Base-by-base conservation (phyloP, 2,329 filamentous ascomycete species). In the Trichoderma sp. region DNA sequence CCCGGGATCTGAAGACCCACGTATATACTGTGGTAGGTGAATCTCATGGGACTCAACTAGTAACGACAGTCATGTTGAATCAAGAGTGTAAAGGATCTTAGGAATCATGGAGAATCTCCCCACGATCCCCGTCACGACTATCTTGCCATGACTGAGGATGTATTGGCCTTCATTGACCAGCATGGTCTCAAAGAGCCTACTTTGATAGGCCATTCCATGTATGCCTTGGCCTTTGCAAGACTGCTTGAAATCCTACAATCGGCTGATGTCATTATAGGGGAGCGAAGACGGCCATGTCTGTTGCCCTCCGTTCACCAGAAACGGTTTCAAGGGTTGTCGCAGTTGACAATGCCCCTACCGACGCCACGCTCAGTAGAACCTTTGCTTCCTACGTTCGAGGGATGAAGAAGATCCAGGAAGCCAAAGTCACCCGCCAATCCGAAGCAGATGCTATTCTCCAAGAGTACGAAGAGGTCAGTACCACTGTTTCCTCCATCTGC, bases 161-260 rank as follows among this genome's bases (percentile, higher is more conserved):
- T 98, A 12, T 89, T 91, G 70, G 85, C 87, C 58, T 98, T 98
- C 80, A 91, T 98, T 71, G 77, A 86, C 6, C 83, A 92, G 70
- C 91, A 97, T 80, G 84, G 86, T 4, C 83, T 98, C n/a, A 83
- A 87, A 58, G 84, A 92, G 32, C 86, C 91, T 2, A 94, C 92
- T 0, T 83, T 98, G 32, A 96, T 98, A 77, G 95, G 95, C 0
- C 96, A 98, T 82, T 97, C 94, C 1, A 98, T 98, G 95, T 93
- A 82, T 77, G 67, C 32, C 32, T 28, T 30, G 11, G 11, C 39
- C 30, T 30, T 32, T 5, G 11, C 43, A 8, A 62, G 57, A 53
- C 26, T 28, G 34, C 36, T 51, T 21, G 57, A 36, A 53, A 47
- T 15, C 47, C 12, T 26, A 69, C 56, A 11, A 12, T 36, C 28